phyloP scores from a whole-genome alignment of 1,284 basidiomycete species.

The Malassezia slooffiae region DNA sequence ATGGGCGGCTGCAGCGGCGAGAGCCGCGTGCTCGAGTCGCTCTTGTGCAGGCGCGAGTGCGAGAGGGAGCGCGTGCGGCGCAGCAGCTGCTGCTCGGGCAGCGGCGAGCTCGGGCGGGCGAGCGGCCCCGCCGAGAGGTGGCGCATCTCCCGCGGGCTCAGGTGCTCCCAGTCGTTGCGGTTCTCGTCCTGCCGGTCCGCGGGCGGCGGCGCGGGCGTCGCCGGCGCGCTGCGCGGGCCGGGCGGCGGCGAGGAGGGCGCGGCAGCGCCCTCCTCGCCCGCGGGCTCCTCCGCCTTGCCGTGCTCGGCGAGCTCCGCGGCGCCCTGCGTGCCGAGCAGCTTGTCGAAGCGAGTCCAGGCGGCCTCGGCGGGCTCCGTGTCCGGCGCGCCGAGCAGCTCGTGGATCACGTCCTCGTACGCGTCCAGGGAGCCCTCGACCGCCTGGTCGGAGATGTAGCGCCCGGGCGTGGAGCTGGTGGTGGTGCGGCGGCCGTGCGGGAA shows the following conservation, averaged over 20 bases:
- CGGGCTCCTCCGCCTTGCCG: background rate
- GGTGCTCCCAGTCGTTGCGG: constrained; percentile 38
- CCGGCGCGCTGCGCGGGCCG: constrained; percentile 3
- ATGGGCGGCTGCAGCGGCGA: constrained; percentile 20
- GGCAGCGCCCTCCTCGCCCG: constrained; percentile 3
- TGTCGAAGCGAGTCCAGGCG: background rate
- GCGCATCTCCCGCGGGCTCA: constrained; percentile 41
- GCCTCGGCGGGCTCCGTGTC: constrained; percentile 3
- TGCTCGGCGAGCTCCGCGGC: constrained; percentile 2
- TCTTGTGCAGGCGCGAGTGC: constrained; percentile 4
- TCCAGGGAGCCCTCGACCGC: constrained; percentile 52
- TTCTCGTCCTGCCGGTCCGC: constrained; percentile 21
- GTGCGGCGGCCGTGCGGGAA: constrained; percentile 49
- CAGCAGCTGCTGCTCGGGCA: constrained; percentile 1
- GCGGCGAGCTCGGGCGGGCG: constrained; percentile 10
- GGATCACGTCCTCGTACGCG: constrained; percentile 52
- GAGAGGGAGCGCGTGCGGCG: constrained; percentile 6
- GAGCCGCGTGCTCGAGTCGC: constrained; percentile 3
- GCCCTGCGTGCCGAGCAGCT: background rate
- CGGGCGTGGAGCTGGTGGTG: constrained; percentile 28
- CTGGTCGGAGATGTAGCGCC: constrained; percentile 50
- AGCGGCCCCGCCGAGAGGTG: constrained; percentile 20
- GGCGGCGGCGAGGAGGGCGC: background rate
- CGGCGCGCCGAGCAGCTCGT: constrained; percentile 49
- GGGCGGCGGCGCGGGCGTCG: constrained; percentile 1